These are phyloP conservation scores for Neoboletus subvelutipes DNA, from an alignment of 768 basidiomycete genomes.

Conservation along the genomic window DNA sequence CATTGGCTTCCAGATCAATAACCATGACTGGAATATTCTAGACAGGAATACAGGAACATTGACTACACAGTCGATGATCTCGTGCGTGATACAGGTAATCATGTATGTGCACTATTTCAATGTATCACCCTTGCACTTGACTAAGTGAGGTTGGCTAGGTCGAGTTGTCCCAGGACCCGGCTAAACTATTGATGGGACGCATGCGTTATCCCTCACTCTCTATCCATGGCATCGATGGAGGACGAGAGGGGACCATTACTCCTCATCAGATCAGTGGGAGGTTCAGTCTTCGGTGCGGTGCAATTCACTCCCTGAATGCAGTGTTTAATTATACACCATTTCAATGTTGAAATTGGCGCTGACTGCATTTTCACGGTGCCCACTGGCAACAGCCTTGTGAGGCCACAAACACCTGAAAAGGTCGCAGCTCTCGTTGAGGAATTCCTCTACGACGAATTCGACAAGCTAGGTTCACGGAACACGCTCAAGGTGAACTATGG, in stretches of 20 bases:
- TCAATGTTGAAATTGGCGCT: neutral
- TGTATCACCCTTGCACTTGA: neutral
- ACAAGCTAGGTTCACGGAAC: constrained; percentile 79
- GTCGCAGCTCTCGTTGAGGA: constrained; percentile 63
- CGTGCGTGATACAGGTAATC: neutral
- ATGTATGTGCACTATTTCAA: neutral
- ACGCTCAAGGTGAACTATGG: constrained; percentile 60
- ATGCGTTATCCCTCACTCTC: constrained; percentile 5
- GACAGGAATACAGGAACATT: neutral
- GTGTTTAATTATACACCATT: neutral
- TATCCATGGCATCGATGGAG: constrained; percentile 2
- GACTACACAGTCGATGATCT: constrained; percentile 1
- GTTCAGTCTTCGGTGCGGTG: constrained; percentile 4
- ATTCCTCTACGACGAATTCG: constrained; percentile 74
- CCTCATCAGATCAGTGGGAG: neutral
- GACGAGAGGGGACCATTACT: constrained; percentile 2
- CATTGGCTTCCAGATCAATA: neutral
- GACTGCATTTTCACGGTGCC: neutral
- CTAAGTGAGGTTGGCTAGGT: neutral
- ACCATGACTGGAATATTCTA: neutral
- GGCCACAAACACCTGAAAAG: constrained; percentile 72
- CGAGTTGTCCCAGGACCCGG: neutral
- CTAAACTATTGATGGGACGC: constrained; percentile 2
- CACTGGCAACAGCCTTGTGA: constrained; percentile 64
- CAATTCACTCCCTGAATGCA: neutral